Evolutionary conservation across 1,284 basidiomycete genomes (phyloP), one percentile per base, ranked within the genome.

Genomic region (Ustilago hordei): DNA sequence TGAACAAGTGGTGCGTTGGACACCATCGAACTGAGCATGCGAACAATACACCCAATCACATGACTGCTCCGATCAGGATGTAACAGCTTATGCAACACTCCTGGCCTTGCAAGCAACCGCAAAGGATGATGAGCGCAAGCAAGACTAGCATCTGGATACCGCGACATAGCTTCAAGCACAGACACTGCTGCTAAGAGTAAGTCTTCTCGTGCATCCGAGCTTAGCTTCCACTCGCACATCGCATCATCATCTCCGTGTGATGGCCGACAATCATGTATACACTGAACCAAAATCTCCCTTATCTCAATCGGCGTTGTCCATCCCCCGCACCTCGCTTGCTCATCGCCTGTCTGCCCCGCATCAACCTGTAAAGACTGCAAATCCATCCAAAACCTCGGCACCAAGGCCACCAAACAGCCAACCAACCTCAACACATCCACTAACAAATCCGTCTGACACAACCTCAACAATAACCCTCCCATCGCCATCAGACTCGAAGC

Each of bases 401-500:
- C 28, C 32, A 19, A 59, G 35, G 58, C 35, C 38, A 64, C 45
- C n/a, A 71, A 59, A 32, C 69, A 67, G 34, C 69, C 52, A 8
- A 62, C 65, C 58, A 76, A 50, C 5, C 64, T 61, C 59, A 82
- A 60, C 12, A 77, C 64, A n/a, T 77, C 66, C 8, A 57, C 47
- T n/a, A 81, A 48, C 17, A 66, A 47, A 32, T 80, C 69, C 17
- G 63, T 66, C 60, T 75, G 71, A 52, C 67, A 69, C 7, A 74
- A 19, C 6, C 77, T 69, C 43, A 81, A 59, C 39, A 80, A 53
- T 0, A 82, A 48, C 3, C 76, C 79, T 4, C 69, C 64, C 60
- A 79, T 65, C 31, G 60, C 48, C 57, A 74, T 62, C 11, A 82
- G 50, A 6, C 74, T 58, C 4, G 64, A 64, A 2, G 81, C 81